Evolutionary conservation across 192 early-diverging fungal genomes (phyloP), one percentile per base, ranked within the genome.

Genomic region (Thoreauomyces humboldtii): DNA sequence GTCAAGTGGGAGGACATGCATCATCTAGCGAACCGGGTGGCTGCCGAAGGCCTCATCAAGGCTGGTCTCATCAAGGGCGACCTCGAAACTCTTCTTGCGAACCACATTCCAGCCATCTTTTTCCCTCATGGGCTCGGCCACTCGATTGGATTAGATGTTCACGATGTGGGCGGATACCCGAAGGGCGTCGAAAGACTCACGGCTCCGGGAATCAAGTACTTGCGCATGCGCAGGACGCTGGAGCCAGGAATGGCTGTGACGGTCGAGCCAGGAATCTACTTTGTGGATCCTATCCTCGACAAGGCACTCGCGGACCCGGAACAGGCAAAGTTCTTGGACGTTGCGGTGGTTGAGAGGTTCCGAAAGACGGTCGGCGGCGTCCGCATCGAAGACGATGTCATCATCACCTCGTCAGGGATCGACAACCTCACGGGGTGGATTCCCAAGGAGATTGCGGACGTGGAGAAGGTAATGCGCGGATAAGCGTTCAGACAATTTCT

Each of bases 121-220:
- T 92, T 89, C 81, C 95, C 95, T 7, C 95, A 97, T 50, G 95
- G 95, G 37, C 78, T 92, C 17, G 94, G 94, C 11, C 94, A 96
- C 47, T 71, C 88, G 27, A 73, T 96, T 58, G 94, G 94, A 47
- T 72, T 94, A 42, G 89, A 92, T 71, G 91, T 92, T 0, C 93
- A 95, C 66, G 95, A 97, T 67, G 83, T 87, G 54, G 78, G 85
- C 62, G 81, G 95, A 51, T 83, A 89, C 77, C 77, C 91, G 9
- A 64, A 71, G 21, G 92, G 91, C 54, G 81, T 81, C 6, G 71
- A 78, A 46, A 85, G 91, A 37, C 85, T 92, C 65, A 67, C 80
- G 33, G 81, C 73, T 17, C 88, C 90, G 4, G 89, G 89, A 0
- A 73, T 91, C 50, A 78, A 88, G 45, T 83, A 89, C 60, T 76